Conservation (phyloP, 2,329 filamentous ascomycete species). For the Ustulina deusta region DNA sequence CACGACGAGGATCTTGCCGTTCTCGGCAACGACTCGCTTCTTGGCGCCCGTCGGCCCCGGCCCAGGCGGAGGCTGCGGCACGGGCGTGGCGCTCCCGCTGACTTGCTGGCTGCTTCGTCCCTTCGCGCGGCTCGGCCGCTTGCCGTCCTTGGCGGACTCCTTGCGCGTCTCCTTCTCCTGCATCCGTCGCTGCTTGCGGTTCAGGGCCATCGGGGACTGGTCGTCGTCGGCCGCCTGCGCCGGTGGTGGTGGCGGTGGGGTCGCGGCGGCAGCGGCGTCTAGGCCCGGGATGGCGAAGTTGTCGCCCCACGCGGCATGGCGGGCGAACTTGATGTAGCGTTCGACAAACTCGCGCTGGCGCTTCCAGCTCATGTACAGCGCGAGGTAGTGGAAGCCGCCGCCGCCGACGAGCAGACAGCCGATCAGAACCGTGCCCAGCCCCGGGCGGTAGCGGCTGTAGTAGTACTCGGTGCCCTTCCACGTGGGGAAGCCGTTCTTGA, state of each 20-base stretch:
- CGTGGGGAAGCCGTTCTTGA: slow-evolving; percentile 90
- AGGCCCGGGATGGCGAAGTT: slow-evolving; percentile 78
- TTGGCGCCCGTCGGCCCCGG: slow-evolving; percentile 78
- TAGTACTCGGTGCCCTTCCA: slow-evolving; percentile 99
- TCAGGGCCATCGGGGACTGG: slow-evolving; percentile 71
- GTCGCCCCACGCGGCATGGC: slow-evolving; percentile 90
- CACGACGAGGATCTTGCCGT: slow-evolving; percentile 94
- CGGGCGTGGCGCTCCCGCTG: slow-evolving; percentile 65
- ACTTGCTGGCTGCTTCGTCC: slow-evolving; percentile 54
- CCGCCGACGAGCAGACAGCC: slow-evolving; percentile 86
- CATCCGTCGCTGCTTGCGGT: slow-evolving; percentile 87
- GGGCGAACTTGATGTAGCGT: slow-evolving; percentile 89
- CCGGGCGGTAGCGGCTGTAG: slow-evolving; percentile 92
- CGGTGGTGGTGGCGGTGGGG: slow-evolving; percentile 58
- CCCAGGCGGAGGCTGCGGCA: slow-evolving; percentile 61
- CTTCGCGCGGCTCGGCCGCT: slow-evolving; percentile 54
- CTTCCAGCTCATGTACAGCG: slow-evolving; percentile 87
- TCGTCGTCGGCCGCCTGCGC: slow-evolving; percentile 60
- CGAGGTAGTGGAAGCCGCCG: slow-evolving; percentile 87
- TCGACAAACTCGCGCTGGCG: slow-evolving; percentile 91
- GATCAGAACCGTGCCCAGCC: slow-evolving; percentile 83
- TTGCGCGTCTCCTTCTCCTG: slow-evolving; percentile 87
- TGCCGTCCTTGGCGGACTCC: slow-evolving; percentile 69
- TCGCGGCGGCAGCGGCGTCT: slow-evolving; percentile 59
- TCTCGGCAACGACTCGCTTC: slow-evolving; percentile 91